A percentile compares a stretch with the other conserved stretches of the same genome.
Evolutionary conservation across 176 grass and related monocot species (phyloP).

Genomic region (Elaeis guineensis): DNA sequence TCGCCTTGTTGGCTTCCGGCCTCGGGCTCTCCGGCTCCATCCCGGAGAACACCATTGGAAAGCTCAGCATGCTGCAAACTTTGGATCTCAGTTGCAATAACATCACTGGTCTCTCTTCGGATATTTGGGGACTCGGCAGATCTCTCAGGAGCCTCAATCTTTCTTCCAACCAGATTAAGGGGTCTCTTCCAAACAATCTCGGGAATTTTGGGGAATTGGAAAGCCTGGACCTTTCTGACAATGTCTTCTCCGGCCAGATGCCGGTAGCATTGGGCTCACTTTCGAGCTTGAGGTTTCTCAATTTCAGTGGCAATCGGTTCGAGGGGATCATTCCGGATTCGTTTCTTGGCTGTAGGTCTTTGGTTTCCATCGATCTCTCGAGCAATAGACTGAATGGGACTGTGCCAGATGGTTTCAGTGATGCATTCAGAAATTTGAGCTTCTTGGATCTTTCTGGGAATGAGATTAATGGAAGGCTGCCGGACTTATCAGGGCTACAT

Average conservation of each 20-base stretch:
- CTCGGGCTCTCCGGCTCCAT: slow-evolving; percentile 46
- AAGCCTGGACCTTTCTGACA: slow-evolving; percentile 69
- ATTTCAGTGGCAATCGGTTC: slow-evolving; percentile 52
- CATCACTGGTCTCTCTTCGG: slow-evolving; percentile 50
- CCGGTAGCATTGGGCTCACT: slow-evolving; percentile 48
- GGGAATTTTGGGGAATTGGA: slow-evolving; percentile 56
- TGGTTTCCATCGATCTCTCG: slow-evolving; percentile 59
- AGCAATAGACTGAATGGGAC: slow-evolving; percentile 46
- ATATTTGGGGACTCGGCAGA: slow-evolving; percentile 65
- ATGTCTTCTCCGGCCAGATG: slow-evolving; percentile 51
- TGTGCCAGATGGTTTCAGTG: slow-evolving; percentile 16
- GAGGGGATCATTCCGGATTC: slow-evolving; percentile 30
- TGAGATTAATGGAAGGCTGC: slow-evolving; percentile 32
- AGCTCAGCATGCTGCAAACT: slow-evolving; percentile 45
- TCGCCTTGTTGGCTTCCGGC: slow-evolving; percentile 34
- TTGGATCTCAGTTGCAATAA: slow-evolving; percentile 73
- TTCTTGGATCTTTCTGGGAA: slow-evolving; percentile 26
- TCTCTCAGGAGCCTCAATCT: slow-evolving; percentile 67
- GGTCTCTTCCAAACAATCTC: slow-evolving; percentile 54
- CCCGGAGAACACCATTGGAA: slow-evolving; percentile 67
- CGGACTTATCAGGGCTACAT: slow-evolving; percentile 43
- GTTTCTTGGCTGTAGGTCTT: slow-evolving; percentile 25
- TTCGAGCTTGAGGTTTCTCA: slow-evolving; percentile 31
- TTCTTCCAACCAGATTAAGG: slow-evolving; percentile 55
- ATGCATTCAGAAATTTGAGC: slow-evolving; percentile 15